Evolutionary conservation across 371 early-diverging fungal genomes (phyloP), one percentile per base, ranked within the genome.

Genomic region (Actinomortierella wolfii): DNA sequence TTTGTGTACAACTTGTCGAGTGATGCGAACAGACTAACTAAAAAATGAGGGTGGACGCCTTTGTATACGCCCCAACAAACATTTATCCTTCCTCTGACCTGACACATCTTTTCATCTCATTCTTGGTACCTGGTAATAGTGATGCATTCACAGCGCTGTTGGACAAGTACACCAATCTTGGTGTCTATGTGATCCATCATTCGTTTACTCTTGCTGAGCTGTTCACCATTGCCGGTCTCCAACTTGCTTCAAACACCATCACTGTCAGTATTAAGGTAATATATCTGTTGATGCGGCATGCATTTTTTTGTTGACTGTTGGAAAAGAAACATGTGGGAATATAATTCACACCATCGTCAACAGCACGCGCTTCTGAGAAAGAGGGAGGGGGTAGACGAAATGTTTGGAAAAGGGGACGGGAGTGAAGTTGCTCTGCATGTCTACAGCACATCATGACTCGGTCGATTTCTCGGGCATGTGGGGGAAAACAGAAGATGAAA

Each of bases 171-270:
- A 90, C 92, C 18, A 82, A 78, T 6, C 64, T 88, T 11, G 88
- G 89, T 18, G 78, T 91, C n/a, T 86, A 87, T 56, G 60, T 90
- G 42, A 81, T 92, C 28, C 86, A 91, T 52, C 83, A 81, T 58
- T 78, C 88, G 17, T 93, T 93, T 59, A 88, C 90, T 6, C 76
- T 93, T 9, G 90, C 89, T 11, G 95, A 94, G 62, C 75, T 93
- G 20, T 87, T 94, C 66, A 81, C 92, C 23, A 71, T 91, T 59
- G 83, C 91, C 11, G 88, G 93, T 1, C 86, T 93, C 60, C 90
- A 94, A 49, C 76, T 95, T 39, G 85, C 91, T 17, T 83, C 90
- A 3, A 81, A 83, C 39, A 88, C 91, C 14, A 80, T 94, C 20
- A 81, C 85, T 25, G 83, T 88, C 25, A 85, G 92, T 9, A 68